Conservation (phyloP, 2,329 filamentous ascomycete genomes). For the Fusarium nanum region DNA sequence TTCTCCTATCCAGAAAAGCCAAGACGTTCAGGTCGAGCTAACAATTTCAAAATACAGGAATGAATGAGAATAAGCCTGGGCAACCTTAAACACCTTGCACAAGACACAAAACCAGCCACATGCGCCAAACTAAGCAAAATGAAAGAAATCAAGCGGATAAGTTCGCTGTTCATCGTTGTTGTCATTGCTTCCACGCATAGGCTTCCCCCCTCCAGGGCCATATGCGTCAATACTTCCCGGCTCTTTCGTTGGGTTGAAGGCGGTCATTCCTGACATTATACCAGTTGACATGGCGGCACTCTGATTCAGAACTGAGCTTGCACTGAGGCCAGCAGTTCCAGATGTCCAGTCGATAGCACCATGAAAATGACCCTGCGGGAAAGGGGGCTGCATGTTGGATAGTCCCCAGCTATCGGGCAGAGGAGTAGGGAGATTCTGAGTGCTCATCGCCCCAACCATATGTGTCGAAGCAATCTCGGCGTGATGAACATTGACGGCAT, state of each 20-base stretch:
- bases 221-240: slow-evolving; percentile 47
- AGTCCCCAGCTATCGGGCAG: slow-evolving; percentile 47
- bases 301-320: slow-evolving; percentile 46
- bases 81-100: slow-evolving; percentile 22
- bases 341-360: slow-evolving; percentile 45
- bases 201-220: slow-evolving; percentile 48
- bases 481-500: slow-evolving; percentile 46
- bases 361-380: slow-evolving; percentile 40
- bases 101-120: not conserved
- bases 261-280: slow-evolving; percentile 39
- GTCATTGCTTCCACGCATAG: slow-evolving; percentile 31
- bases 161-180: slow-evolving; percentile 45
- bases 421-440: slow-evolving; percentile 44
- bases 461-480: slow-evolving; percentile 24
- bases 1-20: not conserved
- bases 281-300: slow-evolving; percentile 43
- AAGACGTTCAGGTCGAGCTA: not conserved
- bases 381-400: slow-evolving; percentile 38
- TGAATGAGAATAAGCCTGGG: slow-evolving; percentile 2
- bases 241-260: slow-evolving; percentile 30
- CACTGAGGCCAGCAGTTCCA: slow-evolving; percentile 47
- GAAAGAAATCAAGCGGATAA: slow-evolving; percentile 56
- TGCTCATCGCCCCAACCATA: slow-evolving; percentile 31
- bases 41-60: not conserved
- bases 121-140: slow-evolving; percentile 41